Conservation (phyloP, 257 asterid genomes). For the Leptodermis oblonga region DNA sequence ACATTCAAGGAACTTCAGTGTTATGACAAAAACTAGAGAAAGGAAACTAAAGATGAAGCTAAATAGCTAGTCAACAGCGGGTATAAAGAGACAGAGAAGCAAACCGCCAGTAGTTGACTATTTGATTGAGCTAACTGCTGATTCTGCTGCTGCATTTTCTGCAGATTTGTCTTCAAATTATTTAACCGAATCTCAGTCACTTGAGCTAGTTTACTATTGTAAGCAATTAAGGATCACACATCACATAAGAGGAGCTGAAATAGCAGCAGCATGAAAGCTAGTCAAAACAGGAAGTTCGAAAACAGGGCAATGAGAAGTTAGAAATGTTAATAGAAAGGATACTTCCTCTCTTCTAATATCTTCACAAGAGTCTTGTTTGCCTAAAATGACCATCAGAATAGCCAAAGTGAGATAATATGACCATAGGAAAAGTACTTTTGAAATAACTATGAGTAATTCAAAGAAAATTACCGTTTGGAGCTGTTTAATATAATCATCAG, state of each 20-base stretch:
- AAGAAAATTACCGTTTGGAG: conserved; percentile 43
- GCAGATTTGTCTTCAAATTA: conserved; percentile 45
- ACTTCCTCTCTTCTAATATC: conserved; percentile 67
- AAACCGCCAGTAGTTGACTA: conserved; percentile 54
- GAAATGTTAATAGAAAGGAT: conserved; percentile 33
- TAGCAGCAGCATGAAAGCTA: conserved; percentile 12
- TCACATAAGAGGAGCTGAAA: neutral
- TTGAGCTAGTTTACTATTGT: conserved; percentile 57
- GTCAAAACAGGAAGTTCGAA: neutral
- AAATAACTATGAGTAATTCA: conserved; percentile 11
- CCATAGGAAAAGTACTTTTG: neutral
- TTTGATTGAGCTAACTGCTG: conserved; percentile 52
- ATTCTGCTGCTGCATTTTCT: conserved; percentile 66
- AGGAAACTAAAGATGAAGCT: neutral
- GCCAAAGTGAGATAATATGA: conserved; percentile 12
- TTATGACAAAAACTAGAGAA: conserved; percentile 9
- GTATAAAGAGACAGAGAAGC: conserved; percentile 12
- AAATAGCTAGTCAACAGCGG: neutral
- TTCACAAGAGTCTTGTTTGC: conserved; percentile 50
- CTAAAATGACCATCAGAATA: conserved; percentile 31
- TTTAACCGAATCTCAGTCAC: conserved; percentile 57
- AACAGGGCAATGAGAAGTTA: neutral
- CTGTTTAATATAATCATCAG: conserved; percentile 38
- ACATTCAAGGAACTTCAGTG: conserved; percentile 17
- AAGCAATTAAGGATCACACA: conserved; percentile 29